Percentiles rank a stretch among this genome's conserved stretches.
Conservation (phyloP, 2,329 filamentous ascomycete species). For the Phoma sp. region DNA sequence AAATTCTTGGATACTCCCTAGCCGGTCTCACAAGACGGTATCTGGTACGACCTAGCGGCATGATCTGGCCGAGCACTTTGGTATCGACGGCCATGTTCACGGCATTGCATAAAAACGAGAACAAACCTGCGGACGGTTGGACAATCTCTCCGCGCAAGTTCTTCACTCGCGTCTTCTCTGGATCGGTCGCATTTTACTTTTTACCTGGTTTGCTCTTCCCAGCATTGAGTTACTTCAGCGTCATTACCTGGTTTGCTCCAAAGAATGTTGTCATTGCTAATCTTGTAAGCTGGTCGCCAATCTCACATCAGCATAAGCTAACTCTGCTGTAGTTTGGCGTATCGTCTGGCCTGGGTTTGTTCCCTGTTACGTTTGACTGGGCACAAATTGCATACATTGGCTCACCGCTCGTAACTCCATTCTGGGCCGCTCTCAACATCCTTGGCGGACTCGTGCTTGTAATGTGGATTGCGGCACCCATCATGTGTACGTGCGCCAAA, state of each 20-base stretch:
- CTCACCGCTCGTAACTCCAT: constrained; percentile 80
- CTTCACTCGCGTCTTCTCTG: constrained; percentile 75
- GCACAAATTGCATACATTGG: constrained; percentile 88
- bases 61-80: constrained; percentile 90
- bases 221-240: constrained; percentile 86
- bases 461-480: constrained; percentile 83
- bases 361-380: constrained; percentile 91
- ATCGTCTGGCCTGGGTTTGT: constrained; percentile 80
- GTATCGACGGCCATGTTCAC: constrained; percentile 91
- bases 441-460: constrained; percentile 79
- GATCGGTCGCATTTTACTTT: constrained; percentile 82
- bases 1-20: constrained; percentile 85
- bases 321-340: constrained; percentile 69
- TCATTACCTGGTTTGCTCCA: constrained; percentile 86
- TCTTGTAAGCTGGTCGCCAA: constrained; percentile 55
- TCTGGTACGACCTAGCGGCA: constrained; percentile 81
- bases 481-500: constrained; percentile 61
- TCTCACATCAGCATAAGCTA: neutral
- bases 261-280: constrained; percentile 87
- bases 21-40: constrained; percentile 82
- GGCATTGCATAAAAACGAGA: constrained; percentile 83
- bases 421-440: constrained; percentile 86
- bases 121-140: constrained; percentile 82
- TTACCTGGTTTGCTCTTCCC: constrained; percentile 82
- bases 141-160: constrained; percentile 82